Conservation (phyloP, 2,329 filamentous ascomycete species). For the Aureobasidium namibiae region DNA sequence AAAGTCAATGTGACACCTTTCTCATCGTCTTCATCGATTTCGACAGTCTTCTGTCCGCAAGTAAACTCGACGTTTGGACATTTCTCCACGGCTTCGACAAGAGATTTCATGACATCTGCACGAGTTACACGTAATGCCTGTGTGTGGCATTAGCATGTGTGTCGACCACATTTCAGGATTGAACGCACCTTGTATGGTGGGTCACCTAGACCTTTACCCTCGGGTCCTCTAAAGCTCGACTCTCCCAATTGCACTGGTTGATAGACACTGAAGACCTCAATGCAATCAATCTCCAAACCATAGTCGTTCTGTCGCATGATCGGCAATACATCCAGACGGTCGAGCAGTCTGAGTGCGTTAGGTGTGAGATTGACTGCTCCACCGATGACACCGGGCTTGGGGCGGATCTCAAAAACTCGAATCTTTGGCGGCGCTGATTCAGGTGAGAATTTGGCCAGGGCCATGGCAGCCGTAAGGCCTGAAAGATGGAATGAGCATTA, state of each 20-base stretch:
- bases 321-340: constrained; percentile 27
- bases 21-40: constrained; percentile 31
- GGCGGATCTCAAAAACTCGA: constrained; percentile 42
- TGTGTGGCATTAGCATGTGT: neutral
- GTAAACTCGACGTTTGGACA: constrained; percentile 34
- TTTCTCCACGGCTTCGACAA: constrained; percentile 32
- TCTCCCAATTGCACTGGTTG: constrained; percentile 34
- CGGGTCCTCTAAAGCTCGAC: constrained; percentile 33
- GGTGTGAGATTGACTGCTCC: constrained; percentile 42
- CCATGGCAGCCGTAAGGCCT: constrained; percentile 43
- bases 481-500: neutral
- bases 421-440: constrained; percentile 30
- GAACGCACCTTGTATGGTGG: constrained; percentile 32
- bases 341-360: constrained; percentile 34
- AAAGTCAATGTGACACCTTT: constrained; percentile 27
- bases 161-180: no score
- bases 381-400: constrained; percentile 36
- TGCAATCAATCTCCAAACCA: constrained; percentile 34
- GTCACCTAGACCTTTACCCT: constrained; percentile 35
- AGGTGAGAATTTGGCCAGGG: constrained; percentile 35
- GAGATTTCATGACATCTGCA: constrained; percentile 36
- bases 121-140: constrained; percentile 35
- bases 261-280: constrained; percentile 39
- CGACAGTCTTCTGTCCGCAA: constrained; percentile 35
- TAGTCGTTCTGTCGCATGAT: constrained; percentile 33